Conservation (phyloP, 2,329 filamentous ascomycete species). For the Penicillium concentricum region DNA sequence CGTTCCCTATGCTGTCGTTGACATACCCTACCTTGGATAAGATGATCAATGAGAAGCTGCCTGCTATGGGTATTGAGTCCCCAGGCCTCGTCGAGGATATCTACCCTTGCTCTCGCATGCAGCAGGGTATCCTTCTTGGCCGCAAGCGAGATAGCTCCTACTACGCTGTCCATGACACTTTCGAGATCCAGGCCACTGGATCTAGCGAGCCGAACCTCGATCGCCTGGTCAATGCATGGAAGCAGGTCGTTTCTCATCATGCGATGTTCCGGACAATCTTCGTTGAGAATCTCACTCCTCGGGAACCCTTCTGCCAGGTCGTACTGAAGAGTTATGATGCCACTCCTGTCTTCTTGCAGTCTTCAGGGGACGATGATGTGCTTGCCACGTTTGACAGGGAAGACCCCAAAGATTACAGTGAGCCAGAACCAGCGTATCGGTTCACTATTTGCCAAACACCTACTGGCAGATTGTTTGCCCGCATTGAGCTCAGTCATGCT, state of each 20-base stretch:
- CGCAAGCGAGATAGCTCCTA: conserved; percentile 33
- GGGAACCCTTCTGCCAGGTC: conserved; percentile 35
- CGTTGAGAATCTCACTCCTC: conserved; percentile 33
- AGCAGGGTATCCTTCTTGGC: conserved; percentile 39
- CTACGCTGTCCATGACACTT: conserved; percentile 41
- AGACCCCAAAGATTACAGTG: conserved; percentile 25
- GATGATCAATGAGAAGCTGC: conserved; percentile 39
- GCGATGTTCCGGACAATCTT: conserved; percentile 41
- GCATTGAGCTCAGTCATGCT: conserved; percentile 53
- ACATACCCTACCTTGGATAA: conserved; percentile 43
- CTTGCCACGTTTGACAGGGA: conserved; percentile 32
- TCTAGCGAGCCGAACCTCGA: conserved; percentile 26
- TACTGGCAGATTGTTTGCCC: conserved; percentile 41
- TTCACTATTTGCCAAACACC: conserved; percentile 47
- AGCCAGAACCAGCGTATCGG: conserved; percentile 43
- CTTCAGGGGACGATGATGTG: conserved; percentile 30
- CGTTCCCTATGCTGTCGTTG: conserved; percentile 48
- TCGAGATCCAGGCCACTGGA: conserved; percentile 29
- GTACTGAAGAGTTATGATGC: conserved; percentile 34
- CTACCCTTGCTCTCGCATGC: conserved; percentile 41
- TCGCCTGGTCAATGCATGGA: conserved; percentile 31
- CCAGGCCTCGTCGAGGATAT: conserved; percentile 44
- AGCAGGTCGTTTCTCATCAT: conserved; percentile 32
- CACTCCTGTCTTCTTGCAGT: conserved; percentile 31
- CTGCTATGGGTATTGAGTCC: conserved; percentile 34